Conservation (phyloP, 495 filamentous ascomycete genomes). For the Rostrohypoxylon terebratum region DNA sequence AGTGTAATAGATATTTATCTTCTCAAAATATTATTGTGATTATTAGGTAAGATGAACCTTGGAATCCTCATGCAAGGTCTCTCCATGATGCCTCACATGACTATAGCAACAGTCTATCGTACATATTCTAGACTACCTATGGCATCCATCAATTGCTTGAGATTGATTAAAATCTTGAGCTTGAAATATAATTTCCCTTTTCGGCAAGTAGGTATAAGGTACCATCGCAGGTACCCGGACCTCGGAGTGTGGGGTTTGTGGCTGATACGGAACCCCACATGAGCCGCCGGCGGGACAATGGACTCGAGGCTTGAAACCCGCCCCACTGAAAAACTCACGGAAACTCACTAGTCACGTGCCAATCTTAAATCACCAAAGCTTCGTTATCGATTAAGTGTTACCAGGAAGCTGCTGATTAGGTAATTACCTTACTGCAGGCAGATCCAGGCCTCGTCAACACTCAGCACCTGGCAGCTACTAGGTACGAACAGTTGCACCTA, state of each 20-base stretch:
- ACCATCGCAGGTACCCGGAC: not conserved
- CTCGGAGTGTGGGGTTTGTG: constrained; percentile 1
- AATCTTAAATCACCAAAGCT: constrained; percentile 27
- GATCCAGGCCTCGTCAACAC: constrained; percentile 45
- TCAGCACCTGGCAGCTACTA: not conserved
- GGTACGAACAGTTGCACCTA: not conserved
- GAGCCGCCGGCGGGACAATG: not conserved
- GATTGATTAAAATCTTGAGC: not conserved
- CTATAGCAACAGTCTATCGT: too few relatives aligned
- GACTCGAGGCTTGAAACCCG: not conserved
- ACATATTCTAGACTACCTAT: not conserved
- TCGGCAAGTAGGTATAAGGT: constrained; percentile 12
- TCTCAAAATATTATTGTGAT: too few relatives aligned
- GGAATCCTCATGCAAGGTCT: too few relatives aligned
- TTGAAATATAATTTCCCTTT: constrained; percentile 20
- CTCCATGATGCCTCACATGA: too few relatives aligned
- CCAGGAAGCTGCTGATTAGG: constrained; percentile 36
- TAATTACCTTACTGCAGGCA: constrained; percentile 40
- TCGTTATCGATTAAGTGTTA: constrained; percentile 40
- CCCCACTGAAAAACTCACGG: not conserved
- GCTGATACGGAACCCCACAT: constrained; percentile 12
- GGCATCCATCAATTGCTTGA: too few relatives aligned
- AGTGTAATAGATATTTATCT: too few relatives aligned
- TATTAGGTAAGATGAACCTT: too few relatives aligned
- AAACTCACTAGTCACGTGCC: constrained; percentile 7